phyloP scores from a whole-genome alignment of 1,284 basidiomycete genomes.

The Malassezia furfur region DNA sequence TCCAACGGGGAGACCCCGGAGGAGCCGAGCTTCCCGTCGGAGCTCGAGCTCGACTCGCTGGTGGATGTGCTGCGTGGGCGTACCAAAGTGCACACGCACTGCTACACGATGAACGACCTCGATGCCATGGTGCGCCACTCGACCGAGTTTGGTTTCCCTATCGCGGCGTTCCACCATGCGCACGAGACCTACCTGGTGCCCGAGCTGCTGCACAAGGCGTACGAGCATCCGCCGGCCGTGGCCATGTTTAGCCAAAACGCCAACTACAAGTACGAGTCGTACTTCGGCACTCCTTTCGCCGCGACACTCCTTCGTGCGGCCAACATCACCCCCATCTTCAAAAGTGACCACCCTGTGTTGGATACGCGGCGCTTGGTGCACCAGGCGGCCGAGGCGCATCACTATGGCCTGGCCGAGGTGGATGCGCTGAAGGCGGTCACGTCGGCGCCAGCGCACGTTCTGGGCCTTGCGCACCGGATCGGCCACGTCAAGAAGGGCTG shows the following conservation, averaged over 20 bases:
- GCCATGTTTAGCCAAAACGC: conserved; percentile 66
- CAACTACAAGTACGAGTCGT: conserved; percentile 75
- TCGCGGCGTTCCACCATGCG: conserved; percentile 66
- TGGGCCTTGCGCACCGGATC: conserved; percentile 71
- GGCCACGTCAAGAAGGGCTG: conserved; percentile 62
- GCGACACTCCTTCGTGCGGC: conserved; percentile 64
- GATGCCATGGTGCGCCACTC: conserved; percentile 58
- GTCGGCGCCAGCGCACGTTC: conserved; percentile 63
- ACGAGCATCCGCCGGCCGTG: conserved; percentile 57
- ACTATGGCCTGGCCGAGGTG: conserved; percentile 56
- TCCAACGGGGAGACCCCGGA: conserved; percentile 55
- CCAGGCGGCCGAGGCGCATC: conserved; percentile 79
- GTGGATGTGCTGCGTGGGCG: conserved; percentile 74
- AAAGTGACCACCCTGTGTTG: conserved; percentile 63
- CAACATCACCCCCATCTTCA: conserved; percentile 60
- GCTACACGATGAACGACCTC: conserved; percentile 58
- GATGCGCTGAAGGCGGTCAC: conserved; percentile 64
- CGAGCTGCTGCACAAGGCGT: conserved; percentile 63
- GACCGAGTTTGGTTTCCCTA: conserved; percentile 67
- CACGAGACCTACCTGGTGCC: conserved; percentile 76
- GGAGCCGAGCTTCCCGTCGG: conserved; percentile 60
- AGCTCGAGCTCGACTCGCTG: conserved; percentile 70
- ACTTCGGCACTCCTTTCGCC: conserved; percentile 74
- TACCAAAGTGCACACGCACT: conserved; percentile 54
- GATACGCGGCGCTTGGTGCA: conserved; percentile 69